phyloP scores from a whole-genome alignment of 345 rosid genomes.

The Mangifera indica region DNA sequence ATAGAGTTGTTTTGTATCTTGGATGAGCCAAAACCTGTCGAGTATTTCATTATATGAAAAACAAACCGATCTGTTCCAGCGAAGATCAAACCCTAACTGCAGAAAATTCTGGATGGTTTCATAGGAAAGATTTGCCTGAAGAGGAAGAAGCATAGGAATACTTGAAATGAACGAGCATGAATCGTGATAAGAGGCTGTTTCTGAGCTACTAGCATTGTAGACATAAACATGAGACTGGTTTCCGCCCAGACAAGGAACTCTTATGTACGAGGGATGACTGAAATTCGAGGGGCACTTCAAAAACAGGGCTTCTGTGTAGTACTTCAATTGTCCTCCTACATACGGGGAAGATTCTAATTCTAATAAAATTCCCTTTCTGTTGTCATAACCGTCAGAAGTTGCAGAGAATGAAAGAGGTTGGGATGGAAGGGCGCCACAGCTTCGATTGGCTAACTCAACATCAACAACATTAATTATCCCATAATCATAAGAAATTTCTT shows the following conservation, averaged over 20 bases:
- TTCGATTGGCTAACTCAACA: constrained; percentile 34
- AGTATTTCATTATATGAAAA: too few relatives aligned
- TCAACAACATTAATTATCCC: constrained; percentile 30
- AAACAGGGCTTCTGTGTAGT: constrained; percentile 9
- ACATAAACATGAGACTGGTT: constrained; percentile 29
- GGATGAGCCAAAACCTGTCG: too few relatives aligned
- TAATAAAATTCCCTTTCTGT: too few relatives aligned
- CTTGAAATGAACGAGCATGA: constrained; percentile 31
- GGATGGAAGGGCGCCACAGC: constrained; percentile 30
- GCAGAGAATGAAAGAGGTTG: constrained; percentile 17
- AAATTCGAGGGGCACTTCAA: constrained; percentile 23
- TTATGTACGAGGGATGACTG: constrained; percentile 20
- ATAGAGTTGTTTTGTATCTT: too few relatives aligned
- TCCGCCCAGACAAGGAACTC: constrained; percentile 32
- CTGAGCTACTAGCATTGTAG: not conserved
- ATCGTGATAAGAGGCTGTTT: constrained; percentile 19
- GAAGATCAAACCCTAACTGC: constrained; percentile 41
- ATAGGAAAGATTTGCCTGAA: constrained; percentile 29
- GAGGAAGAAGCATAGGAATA: constrained; percentile 26
- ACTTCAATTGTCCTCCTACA: too few relatives aligned
- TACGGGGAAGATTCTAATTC: too few relatives aligned
- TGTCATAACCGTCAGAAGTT: too few relatives aligned
- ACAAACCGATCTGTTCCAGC: constrained; percentile 19
- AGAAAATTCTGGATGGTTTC: constrained; percentile 26
- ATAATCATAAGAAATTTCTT: constrained; percentile 27